Base-by-base conservation (phyloP, 208 protist genomes). In the Acanthamoeba culbertsoni region DNA sequence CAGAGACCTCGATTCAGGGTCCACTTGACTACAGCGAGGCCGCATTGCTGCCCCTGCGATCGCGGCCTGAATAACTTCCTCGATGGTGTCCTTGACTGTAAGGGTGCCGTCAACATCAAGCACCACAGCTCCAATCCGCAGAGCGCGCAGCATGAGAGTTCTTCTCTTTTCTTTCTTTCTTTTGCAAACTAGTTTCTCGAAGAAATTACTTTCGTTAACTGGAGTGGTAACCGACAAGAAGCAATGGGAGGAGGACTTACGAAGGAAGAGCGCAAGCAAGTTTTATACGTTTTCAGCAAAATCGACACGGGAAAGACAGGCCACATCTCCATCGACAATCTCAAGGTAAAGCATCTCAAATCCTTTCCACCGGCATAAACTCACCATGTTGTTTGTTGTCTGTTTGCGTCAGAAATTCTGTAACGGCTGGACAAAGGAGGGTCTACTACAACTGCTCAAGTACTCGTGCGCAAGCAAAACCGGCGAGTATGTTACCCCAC, bases 401-500 rank as follows among this genome's bases (percentile, higher is more conserved):
- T 16, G 40, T 37, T 5, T 5, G 5, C n/a, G 8, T 18, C 42
- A 86, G 75, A 57, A 59, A 86, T 86, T 55, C 42, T 86, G 75
- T 28, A 33, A 14, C 5, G 45, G 48, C 28, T 86, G 75, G 75
- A 86, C 75, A 51, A 86, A 57, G 31, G 75, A 86, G 18, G 75
- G 75, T 1, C 75, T 86, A 12, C 42, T 86, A 7, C 33, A 59
- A 26, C 7, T 86, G 75, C 75, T 86, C 48, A 57, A 86, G 31
- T 51, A 55, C n/a, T 23, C 75, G 16, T 59, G 75, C 10, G 75
- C 75, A 1, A 86, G n/a, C 40, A 57, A 86, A 33, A 86, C 42
- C 48, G 75, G 75, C 23, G 75, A 86, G 75, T 86, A 86, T 28
- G 75, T 23, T 26, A n/a, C n/a, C n/a, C n/a, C n/a, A n/a, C n/a